Base-by-base conservation (phyloP, 371 early-diverging fungal genomes). In the Aphelidium insulamus region DNA sequence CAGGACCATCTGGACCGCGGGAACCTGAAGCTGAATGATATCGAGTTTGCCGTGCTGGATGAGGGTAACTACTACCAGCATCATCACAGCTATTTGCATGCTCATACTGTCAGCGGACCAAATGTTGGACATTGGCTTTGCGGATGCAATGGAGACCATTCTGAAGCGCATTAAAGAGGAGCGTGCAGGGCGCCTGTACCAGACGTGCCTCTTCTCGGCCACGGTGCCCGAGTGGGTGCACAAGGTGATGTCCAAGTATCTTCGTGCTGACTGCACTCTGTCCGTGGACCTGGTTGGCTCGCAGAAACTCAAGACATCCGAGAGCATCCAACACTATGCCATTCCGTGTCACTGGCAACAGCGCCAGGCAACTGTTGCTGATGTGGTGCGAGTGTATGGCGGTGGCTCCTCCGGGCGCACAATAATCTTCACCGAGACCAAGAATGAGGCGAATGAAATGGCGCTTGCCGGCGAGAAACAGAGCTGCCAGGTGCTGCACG, bases 1-100 rank as follows among this genome's bases (percentile, higher is more conserved):
- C 66, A 90, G 33, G 98, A 98, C 48, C 77, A 88, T 33, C 72
- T 92, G 41, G 76, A 91, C 36, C 80, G 72, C 41, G 77, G 73
- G 38, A 73, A 63, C 43, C 50, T 90, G 34, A 68, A 67, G 27
- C 63, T 88, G 25, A 58, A 65, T 33, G 50, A 59, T 29, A 46
- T 86, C 26, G 54, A 59, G 26, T 83, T 78, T 45, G 57, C 84
- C 32, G 66, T 75, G 41, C 45, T 98, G 35, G 98, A 98, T 50
- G 98, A 97, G 57, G 91, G 91, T 5, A 97, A 97, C n/a, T n/a
- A n/a, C n/a, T n/a, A n/a, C n/a, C n/a, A n/a, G n/a, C 44, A 51
- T 55, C 40, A 53, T 16, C 8, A 25, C 30, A 4, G 6, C 32
- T 14, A 5, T 29, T 39, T n/a, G n/a, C n/a, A n/a, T n/a, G n/a